Conservation (phyloP, 2,329 filamentous ascomycete genomes). For the Fusarium irregulare region DNA sequence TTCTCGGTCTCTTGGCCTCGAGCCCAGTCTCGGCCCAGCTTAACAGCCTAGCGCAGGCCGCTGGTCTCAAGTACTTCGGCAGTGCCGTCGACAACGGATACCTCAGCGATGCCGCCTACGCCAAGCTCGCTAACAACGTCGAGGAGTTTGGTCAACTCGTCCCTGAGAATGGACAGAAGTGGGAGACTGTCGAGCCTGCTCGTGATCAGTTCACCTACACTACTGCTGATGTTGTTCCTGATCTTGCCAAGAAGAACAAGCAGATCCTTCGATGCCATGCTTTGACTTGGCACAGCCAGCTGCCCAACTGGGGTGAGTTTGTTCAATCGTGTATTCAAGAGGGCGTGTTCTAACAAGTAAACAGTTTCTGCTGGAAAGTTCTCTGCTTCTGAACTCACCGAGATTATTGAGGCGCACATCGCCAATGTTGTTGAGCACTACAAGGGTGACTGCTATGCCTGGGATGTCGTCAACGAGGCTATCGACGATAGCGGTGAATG, state of each 20-base stretch:
- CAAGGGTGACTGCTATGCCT: conserved; percentile 69
- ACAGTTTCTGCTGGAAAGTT: conserved; percentile 54
- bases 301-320: conserved; percentile 46
- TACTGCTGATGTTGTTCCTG: conserved; percentile 64
- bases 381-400: conserved; percentile 67
- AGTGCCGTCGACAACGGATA: conserved; percentile 71
- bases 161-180: conserved; percentile 73
- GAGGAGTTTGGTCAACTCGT: conserved; percentile 74
- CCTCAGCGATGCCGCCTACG: conserved; percentile 65
- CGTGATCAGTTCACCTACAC: conserved; percentile 68
- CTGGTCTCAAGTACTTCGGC: conserved; percentile 72
- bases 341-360: not conserved
- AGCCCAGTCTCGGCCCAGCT: conserved; percentile 52
- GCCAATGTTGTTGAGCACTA: conserved; percentile 67
- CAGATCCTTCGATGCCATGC: conserved; percentile 73
- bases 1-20: conserved; percentile 43
- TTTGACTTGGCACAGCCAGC: conserved; percentile 59
- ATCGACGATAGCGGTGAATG: conserved; percentile 67
- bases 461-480: conserved; percentile 75
- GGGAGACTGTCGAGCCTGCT: conserved; percentile 70
- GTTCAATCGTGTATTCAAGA: rapidly evolving
- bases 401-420: conserved; percentile 66
- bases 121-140: conserved; percentile 63
- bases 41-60: conserved; percentile 64
- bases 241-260: conserved; percentile 59